Evolutionary conservation across 495 filamentous ascomycete species (phyloP).

Genomic region (Penicillium taxi): DNA sequence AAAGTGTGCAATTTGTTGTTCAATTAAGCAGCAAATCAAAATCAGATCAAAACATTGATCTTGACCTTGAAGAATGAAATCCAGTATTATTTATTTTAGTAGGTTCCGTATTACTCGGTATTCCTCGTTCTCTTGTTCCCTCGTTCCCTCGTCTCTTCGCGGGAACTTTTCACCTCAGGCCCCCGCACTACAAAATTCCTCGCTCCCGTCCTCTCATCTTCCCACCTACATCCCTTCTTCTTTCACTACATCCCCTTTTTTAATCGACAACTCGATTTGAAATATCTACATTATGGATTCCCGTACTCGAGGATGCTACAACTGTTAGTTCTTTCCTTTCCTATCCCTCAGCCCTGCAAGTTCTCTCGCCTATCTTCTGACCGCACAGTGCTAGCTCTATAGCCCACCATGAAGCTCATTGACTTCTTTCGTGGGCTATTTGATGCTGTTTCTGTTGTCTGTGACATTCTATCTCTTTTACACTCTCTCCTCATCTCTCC

Average conservation of each 20-base stretch:
- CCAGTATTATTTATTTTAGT: no score
- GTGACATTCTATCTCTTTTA: neutral
- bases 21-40: no score
- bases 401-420: neutral
- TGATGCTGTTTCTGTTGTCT: neutral
- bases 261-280: neutral
- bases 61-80: no score
- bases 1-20: no score
- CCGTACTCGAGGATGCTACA: constrained; percentile 63
- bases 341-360: constrained; percentile 1
- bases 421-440: neutral
- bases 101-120: neutral
- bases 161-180: constrained; percentile 22
- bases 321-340: constrained; percentile 56
- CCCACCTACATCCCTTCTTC: constrained; percentile 8
- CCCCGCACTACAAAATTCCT: constrained; percentile 35
- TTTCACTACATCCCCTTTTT: constrained; percentile 5
- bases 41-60: no score
- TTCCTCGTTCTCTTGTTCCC: neutral
- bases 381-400: constrained; percentile 11
- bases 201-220: constrained; percentile 18
- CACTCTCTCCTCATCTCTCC: neutral
- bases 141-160: constrained; percentile 4
- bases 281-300: constrained; percentile 40
- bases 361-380: constrained; percentile 6